Percentiles rank a stretch among this genome's conserved stretches.
Conservation (phyloP, 2,329 filamentous ascomycete genomes). For the Laburnicola sp. region DNA sequence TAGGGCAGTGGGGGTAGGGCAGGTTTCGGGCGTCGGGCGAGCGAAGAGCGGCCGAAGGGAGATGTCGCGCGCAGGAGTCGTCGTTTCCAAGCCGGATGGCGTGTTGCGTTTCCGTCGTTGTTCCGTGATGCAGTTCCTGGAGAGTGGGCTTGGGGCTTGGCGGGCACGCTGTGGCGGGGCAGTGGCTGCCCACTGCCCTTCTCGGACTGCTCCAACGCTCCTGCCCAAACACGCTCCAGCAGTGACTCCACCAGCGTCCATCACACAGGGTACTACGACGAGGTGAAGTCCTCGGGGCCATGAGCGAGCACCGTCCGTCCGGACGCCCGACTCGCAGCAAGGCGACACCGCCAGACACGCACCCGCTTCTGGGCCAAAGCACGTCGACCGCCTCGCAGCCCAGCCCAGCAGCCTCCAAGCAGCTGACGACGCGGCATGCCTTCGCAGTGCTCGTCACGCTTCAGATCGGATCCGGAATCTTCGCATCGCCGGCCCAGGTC, state of each 20-base stretch:
- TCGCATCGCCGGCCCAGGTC: constrained; percentile 65
- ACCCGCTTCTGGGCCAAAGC: constrained; percentile 31
- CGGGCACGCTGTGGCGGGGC: constrained; percentile 8
- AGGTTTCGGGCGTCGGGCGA: neutral
- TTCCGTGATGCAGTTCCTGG: constrained; percentile 22
- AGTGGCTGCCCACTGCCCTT: constrained; percentile 10
- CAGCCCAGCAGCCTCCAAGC: constrained; percentile 23
- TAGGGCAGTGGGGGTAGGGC: neutral
- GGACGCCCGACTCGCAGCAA: constrained; percentile 22
- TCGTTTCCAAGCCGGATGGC: constrained; percentile 14
- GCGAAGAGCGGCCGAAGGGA: neutral
- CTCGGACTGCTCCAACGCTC: neutral
- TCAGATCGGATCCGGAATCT: constrained; percentile 67
- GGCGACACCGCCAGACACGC: no score
- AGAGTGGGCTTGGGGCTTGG: constrained; percentile 19
- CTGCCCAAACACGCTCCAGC: neutral
- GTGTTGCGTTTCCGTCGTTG: constrained; percentile 25
- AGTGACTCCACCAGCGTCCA: no score
- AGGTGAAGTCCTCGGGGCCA: neutral
- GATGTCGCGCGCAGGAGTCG: neutral
- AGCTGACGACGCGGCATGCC: constrained; percentile 43
- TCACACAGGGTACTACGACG: no score
- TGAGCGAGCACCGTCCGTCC: constrained; percentile 1
- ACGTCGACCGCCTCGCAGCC: constrained; percentile 18
- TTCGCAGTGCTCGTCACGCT: constrained; percentile 66